Conservation (phyloP, 2,329 filamentous ascomycete genomes). For the Verticillium nubilum region DNA sequence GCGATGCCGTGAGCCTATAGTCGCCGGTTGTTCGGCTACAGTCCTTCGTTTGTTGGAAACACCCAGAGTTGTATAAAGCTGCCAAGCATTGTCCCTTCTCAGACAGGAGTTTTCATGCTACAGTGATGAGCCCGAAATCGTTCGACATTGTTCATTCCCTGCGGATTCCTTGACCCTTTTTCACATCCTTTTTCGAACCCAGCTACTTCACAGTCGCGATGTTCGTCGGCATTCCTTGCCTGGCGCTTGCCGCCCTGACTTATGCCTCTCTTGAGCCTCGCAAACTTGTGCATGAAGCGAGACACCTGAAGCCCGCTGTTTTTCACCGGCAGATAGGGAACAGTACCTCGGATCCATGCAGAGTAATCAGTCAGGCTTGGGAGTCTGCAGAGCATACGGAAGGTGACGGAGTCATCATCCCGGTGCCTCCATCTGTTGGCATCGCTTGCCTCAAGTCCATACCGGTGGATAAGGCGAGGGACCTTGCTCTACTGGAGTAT, state of each 20-base stretch:
- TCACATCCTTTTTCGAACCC: too few relatives aligned
- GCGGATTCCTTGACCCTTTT: too few relatives aligned
- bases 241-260: neutral
- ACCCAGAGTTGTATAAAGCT: neutral
- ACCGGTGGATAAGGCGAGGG: constrained; percentile 3
- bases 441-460: constrained; percentile 9
- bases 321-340: neutral
- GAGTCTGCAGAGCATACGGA: neutral
- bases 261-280: neutral
- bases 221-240: neutral
- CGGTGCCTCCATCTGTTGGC: neutral
- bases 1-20: neutral
- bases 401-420: neutral
- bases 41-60: neutral
- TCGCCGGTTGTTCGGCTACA: too few relatives aligned
- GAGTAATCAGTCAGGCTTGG: neutral
- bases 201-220: too few relatives aligned
- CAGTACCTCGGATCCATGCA: neutral
- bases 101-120: too few relatives aligned
- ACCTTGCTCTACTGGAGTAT: constrained; percentile 12
- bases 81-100: too few relatives aligned
- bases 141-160: too few relatives aligned
- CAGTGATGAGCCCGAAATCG: too few relatives aligned
- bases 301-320: neutral
- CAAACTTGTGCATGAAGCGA: neutral